Evolutionary conservation across 2,329 filamentous ascomycete species (phyloP).

Genomic region (Fusarium ambrosium): DNA sequence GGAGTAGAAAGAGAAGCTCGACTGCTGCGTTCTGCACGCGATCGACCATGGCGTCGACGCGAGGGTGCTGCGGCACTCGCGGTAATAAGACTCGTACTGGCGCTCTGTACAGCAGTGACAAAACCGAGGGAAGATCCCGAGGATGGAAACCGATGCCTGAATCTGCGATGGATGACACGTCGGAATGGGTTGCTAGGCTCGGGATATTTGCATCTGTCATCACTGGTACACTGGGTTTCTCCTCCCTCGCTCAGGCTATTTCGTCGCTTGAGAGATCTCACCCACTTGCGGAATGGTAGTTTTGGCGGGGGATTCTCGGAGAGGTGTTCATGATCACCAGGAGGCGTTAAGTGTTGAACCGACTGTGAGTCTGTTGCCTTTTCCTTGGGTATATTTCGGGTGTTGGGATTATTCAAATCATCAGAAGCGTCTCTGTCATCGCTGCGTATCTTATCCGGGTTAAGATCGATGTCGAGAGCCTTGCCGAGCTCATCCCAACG

Average conservation of each 20-base stretch:
- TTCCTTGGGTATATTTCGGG: constrained; percentile 10
- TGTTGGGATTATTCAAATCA: constrained; percentile 55
- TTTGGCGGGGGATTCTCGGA: constrained; percentile 32
- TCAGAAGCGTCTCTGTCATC: constrained; percentile 53
- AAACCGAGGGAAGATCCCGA: constrained; percentile 84
- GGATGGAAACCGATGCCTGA: constrained; percentile 68
- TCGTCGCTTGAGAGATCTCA: constrained; percentile 75
- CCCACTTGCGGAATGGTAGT: constrained; percentile 78
- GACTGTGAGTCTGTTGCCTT: background rate
- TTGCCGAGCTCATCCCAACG: constrained; percentile 4
- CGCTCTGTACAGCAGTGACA: constrained; percentile 84
- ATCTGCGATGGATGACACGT: constrained; percentile 22
- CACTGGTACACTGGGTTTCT: background rate
- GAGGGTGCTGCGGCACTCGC: constrained; percentile 76
- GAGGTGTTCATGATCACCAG: constrained; percentile 14
- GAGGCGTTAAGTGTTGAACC: constrained; percentile 43
- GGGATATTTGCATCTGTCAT: constrained; percentile 21
- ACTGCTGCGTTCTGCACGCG: constrained; percentile 73
- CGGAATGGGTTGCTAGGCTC: constrained; percentile 8
- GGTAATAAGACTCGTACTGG: constrained; percentile 81
- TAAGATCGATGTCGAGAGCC: constrained; percentile 52
- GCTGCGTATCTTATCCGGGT: constrained; percentile 43
- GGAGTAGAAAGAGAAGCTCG: constrained; percentile 70
- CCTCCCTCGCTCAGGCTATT: constrained; percentile 55
- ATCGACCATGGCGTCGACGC: constrained; percentile 63